Conservation (phyloP, 1,284 basidiomycete species). For the Termitomyces sp. region DNA sequence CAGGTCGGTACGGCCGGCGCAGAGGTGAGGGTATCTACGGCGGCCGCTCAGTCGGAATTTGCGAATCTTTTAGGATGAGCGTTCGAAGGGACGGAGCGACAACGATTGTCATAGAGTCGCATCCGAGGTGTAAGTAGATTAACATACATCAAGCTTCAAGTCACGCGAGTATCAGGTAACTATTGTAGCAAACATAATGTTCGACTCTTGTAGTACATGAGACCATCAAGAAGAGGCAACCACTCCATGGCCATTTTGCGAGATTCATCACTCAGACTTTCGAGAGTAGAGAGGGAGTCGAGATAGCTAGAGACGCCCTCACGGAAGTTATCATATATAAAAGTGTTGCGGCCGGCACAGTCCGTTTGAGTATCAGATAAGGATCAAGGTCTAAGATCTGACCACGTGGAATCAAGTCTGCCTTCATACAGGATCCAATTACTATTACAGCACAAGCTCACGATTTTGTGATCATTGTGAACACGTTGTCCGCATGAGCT, state of each 20-base stretch:
- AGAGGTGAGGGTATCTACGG: not conserved
- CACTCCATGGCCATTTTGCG: no score
- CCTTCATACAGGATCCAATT: not conserved
- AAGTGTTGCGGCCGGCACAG: no score
- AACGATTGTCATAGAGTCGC: not conserved
- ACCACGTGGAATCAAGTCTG: not conserved
- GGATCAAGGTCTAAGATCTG: not conserved
- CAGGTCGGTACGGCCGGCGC: not conserved
- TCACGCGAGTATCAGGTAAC: no score
- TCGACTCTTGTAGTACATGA: not conserved
- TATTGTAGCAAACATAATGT: no score
- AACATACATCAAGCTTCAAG: no score
- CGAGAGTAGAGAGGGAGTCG: no score
- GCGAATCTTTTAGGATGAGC: constrained; percentile 1
- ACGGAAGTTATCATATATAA: no score
- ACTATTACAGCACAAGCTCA: not conserved
- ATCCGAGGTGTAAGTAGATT: no score
- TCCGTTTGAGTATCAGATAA: no score
- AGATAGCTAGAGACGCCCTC: no score
- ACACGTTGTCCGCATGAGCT: not conserved
- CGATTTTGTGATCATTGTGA: not conserved
- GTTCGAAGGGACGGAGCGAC: constrained; percentile 16
- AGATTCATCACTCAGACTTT: not conserved
- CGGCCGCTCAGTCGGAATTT: not conserved
- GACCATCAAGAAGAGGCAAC: no score